A percentile compares a stretch with the other conserved stretches of the same genome.
Conservation (phyloP, 129 eudicot species). For the Chrysanthemum seticuspe region DNA sequence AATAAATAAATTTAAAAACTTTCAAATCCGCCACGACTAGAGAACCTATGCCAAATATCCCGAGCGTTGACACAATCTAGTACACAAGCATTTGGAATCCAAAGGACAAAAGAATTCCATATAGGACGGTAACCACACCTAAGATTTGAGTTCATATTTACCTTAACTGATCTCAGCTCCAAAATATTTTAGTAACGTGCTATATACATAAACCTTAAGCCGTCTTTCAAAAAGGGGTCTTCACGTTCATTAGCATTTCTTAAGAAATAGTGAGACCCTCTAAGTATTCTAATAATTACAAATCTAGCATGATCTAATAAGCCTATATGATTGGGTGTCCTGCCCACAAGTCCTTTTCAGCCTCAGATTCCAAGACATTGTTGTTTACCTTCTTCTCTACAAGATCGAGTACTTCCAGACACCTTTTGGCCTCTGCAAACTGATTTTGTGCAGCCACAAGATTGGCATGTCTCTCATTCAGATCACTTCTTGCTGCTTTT, state of each 20-base stretch:
- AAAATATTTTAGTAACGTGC: too few relatives aligned
- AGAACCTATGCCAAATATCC: too few relatives aligned
- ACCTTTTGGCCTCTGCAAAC: conserved; percentile 30
- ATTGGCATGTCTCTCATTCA: background rate
- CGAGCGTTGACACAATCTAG: too few relatives aligned
- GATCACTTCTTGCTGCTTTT: conserved; percentile 1
- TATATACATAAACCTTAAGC: background rate
- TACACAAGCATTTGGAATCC: too few relatives aligned
- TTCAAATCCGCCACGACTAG: too few relatives aligned
- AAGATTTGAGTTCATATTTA: background rate
- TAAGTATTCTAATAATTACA: background rate
- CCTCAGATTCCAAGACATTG: conserved; percentile 22
- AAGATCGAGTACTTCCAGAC: conserved; percentile 26
- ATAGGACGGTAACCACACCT: too few relatives aligned
- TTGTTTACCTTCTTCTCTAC: conserved; percentile 29
- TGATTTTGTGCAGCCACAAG: conserved; percentile 26
- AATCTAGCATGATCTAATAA: background rate
- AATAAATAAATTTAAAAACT: too few relatives aligned
- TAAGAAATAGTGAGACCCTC: background rate
- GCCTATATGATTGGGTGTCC: conserved; percentile 7
- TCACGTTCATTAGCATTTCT: background rate
- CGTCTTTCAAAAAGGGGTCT: background rate
- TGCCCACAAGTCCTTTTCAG: conserved; percentile 24
- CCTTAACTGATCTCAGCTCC: too few relatives aligned
- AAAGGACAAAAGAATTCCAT: too few relatives aligned